These are phyloP conservation scores for Abelmoschus esculentus DNA, from an alignment of 345 rosid genomes.

Conservation along the genomic window DNA sequence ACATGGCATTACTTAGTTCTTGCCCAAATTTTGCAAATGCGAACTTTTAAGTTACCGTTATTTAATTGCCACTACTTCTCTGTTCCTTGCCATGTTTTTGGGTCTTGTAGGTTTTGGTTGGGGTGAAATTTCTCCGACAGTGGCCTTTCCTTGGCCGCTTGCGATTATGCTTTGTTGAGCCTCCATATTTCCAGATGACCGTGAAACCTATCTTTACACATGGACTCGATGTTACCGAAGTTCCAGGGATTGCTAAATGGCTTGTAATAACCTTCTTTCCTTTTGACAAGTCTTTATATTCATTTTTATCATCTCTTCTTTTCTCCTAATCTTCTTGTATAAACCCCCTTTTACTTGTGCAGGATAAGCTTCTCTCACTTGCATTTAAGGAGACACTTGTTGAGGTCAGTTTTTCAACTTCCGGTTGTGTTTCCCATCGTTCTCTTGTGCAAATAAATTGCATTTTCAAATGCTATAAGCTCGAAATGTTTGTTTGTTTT, in stretches of 20 bases:
- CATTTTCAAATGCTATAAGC: not conserved
- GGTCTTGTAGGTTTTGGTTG: slow-evolving; percentile 62
- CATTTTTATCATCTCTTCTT: slow-evolving; percentile 8
- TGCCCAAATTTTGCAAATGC: not conserved
- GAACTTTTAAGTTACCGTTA: not conserved
- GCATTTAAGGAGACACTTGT: slow-evolving; percentile 91
- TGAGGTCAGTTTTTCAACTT: slow-evolving; percentile 34
- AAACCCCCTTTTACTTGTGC: slow-evolving; percentile 17
- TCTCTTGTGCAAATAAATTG: not conserved
- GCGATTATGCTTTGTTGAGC: slow-evolving; percentile 88
- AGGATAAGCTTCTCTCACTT: slow-evolving; percentile 82
- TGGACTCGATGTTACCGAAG: slow-evolving; percentile 75
- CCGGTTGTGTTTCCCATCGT: not conserved
- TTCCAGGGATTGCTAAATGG: slow-evolving; percentile 97
- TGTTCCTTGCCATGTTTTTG: not conserved
- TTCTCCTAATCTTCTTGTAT: slow-evolving; percentile 6
- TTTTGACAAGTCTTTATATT: slow-evolving; percentile 7
- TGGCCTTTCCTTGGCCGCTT: slow-evolving; percentile 94
- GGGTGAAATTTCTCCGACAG: slow-evolving; percentile 69
- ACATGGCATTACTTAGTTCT: not conserved
- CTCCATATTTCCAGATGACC: slow-evolving; percentile 94
- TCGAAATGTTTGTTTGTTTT: slow-evolving; percentile 12
- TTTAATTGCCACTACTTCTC: not conserved
- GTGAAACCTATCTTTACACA: slow-evolving; percentile 70
- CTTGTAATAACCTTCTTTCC: slow-evolving; percentile 38